These are phyloP conservation scores for Giardia duodenalis DNA, from an alignment of 208 protist species.

Conservation along the genomic window DNA sequence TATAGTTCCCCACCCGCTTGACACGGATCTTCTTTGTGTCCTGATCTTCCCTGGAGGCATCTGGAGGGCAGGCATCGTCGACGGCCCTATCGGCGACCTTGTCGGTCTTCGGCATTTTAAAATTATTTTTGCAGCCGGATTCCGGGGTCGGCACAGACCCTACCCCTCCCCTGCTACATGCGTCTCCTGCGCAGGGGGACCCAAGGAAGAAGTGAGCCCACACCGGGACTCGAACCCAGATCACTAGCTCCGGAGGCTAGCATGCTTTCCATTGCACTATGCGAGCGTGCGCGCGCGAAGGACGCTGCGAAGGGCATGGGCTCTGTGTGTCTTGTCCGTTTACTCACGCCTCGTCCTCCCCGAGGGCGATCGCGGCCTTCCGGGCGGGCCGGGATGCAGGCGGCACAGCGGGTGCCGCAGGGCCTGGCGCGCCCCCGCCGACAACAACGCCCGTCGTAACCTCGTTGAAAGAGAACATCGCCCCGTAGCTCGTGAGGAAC, in stretches of 20 bases:
- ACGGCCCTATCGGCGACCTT: too few relatives aligned
- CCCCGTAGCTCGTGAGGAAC: constrained; percentile 51
- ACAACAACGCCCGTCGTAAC: not conserved
- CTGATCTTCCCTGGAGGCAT: not conserved
- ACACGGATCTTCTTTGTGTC: constrained; percentile 28
- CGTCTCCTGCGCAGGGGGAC: too few relatives aligned
- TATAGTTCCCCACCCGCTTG: constrained; percentile 72
- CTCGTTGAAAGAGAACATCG: constrained; percentile 47
- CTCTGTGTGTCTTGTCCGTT: not conserved
- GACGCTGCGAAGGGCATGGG: not conserved
- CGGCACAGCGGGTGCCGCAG: not conserved
- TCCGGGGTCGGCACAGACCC: too few relatives aligned
- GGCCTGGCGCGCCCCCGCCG: not conserved
- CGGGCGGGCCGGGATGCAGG: not conserved
- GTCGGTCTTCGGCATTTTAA: too few relatives aligned
- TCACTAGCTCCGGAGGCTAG: constrained; percentile 20
- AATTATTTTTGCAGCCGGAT: too few relatives aligned
- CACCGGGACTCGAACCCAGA: constrained; percentile 29
- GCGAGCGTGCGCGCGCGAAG: not conserved
- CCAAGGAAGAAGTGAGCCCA: constrained; percentile 2
- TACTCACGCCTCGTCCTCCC: not conserved
- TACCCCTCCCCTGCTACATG: too few relatives aligned
- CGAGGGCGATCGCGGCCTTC: not conserved
- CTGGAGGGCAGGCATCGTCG: too few relatives aligned
- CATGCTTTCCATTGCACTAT: constrained; percentile 7